Percentiles rank a stretch among this genome's conserved stretches.
These are phyloP conservation scores for Trichoderma sp. DNA, from an alignment of 2,329 filamentous ascomycete genomes.

Conservation along the genomic window DNA sequence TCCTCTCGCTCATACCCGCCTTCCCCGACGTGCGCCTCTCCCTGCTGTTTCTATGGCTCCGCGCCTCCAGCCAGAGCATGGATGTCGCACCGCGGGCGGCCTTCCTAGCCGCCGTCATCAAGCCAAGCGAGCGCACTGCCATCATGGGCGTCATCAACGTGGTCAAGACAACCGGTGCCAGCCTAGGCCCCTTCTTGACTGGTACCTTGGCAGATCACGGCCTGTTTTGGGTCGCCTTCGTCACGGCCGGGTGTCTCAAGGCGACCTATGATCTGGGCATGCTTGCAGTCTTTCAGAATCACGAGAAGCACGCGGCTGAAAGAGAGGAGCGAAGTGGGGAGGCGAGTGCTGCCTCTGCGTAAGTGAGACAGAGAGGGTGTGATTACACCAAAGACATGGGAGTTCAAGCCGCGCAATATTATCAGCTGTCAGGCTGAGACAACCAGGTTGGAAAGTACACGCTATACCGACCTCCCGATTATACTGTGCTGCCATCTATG, in stretches of 20 bases:
- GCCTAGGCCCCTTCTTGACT: conserved; percentile 62
- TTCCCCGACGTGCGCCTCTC: conserved; percentile 55
- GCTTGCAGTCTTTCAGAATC: conserved; percentile 38
- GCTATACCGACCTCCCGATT: background rate
- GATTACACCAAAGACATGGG: background rate
- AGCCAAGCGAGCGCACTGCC: conserved; percentile 66
- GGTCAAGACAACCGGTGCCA: conserved; percentile 65
- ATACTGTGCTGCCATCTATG: background rate
- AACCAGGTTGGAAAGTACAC: background rate
- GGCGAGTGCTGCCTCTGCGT: background rate
- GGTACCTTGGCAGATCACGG: conserved; percentile 60
- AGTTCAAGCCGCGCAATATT: background rate
- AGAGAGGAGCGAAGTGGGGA: background rate
- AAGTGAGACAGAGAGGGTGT: background rate
- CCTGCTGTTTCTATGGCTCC: conserved; percentile 61
- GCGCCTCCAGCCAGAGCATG: conserved; percentile 66
- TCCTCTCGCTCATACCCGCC: conserved; percentile 62
- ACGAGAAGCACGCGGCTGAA: conserved; percentile 17
- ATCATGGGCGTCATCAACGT: conserved; percentile 72
- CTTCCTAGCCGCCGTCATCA: conserved; percentile 66
- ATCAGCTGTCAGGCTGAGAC: background rate
- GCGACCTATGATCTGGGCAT: conserved; percentile 61
- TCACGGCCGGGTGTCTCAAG: conserved; percentile 64
- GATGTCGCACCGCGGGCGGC: conserved; percentile 70
- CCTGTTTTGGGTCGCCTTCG: conserved; percentile 63